A percentile compares a stretch with the other conserved stretches of the same genome.
phyloP scores from a whole-genome alignment of 2,329 filamentous ascomycete genomes.

The Ophiostoma montium region DNA sequence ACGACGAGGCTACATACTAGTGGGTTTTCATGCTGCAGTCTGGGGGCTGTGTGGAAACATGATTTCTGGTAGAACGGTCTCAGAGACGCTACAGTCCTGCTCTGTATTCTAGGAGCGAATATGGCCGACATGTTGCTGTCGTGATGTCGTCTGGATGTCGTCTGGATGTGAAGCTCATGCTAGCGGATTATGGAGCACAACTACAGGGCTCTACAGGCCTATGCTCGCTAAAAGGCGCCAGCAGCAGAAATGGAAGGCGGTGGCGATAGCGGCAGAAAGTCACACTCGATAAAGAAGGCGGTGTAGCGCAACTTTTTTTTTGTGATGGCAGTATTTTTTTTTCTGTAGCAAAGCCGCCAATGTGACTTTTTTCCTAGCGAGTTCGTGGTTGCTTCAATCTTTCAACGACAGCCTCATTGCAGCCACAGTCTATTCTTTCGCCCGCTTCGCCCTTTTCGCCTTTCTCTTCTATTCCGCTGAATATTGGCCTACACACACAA shows the following conservation, averaged over 20 bases:
- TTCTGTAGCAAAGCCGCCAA: slow-evolving; percentile 4
- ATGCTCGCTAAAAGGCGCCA: too few species aligned
- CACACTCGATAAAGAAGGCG: slow-evolving; percentile 4
- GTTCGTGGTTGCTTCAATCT: too few species aligned
- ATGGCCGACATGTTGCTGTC: not conserved
- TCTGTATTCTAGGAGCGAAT: not conserved
- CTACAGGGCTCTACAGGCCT: not conserved
- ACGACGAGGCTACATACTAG: slow-evolving; percentile 39
- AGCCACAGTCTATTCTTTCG: too few species aligned
- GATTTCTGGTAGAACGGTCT: not conserved
- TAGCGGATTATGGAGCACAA: too few species aligned
- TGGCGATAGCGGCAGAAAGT: slow-evolving; percentile 7
- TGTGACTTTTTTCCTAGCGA: slow-evolving; percentile 1
- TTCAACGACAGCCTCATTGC: too few species aligned
- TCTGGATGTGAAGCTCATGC: not conserved
- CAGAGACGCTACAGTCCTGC: not conserved
- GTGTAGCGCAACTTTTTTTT: slow-evolving; percentile 11
- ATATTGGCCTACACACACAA: not conserved
- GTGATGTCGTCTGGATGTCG: not conserved
- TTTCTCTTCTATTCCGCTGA: not conserved
- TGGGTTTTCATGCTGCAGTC: slow-evolving; percentile 72
- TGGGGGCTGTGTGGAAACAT: slow-evolving; percentile 34
- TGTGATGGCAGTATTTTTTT: slow-evolving; percentile 6
- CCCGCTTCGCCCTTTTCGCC: too few species aligned
- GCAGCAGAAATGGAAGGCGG: slow-evolving; percentile 6